phyloP scores from a whole-genome alignment of 2,329 filamentous ascomycete genomes.

The Colletotrichum lentis region DNA sequence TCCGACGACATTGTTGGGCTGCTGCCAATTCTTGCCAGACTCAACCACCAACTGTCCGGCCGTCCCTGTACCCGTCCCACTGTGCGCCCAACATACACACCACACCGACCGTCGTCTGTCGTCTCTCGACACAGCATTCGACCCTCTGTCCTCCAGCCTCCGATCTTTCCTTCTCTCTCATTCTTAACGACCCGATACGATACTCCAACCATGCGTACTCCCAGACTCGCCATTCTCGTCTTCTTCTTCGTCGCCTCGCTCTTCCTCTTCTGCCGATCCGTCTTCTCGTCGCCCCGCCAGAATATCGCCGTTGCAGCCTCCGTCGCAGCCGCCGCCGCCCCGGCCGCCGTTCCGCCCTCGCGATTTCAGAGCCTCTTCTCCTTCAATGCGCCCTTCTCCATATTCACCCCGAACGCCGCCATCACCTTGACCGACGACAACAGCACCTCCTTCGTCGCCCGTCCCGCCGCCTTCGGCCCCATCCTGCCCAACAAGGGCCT shows the following conservation, averaged over 20 bases:
- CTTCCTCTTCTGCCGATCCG: constrained; percentile 63
- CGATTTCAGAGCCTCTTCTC: constrained; percentile 69
- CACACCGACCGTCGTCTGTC: constrained; percentile 5
- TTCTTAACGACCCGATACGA: constrained; percentile 28
- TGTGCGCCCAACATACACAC: constrained; percentile 7
- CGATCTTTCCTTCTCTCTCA: neutral
- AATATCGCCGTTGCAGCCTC: constrained; percentile 18
- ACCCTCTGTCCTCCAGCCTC: neutral
- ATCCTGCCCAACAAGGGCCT: constrained; percentile 77
- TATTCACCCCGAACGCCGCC: constrained; percentile 94
- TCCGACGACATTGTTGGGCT: neutral
- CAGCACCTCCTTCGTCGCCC: constrained; percentile 92
- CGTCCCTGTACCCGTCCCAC: constrained; percentile 11
- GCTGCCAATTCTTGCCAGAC: constrained; percentile 6
- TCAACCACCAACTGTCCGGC: constrained; percentile 15
- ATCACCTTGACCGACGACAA: constrained; percentile 98
- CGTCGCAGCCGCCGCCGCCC: constrained; percentile 19
- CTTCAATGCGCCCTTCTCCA: constrained; percentile 78
- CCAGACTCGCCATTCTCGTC: constrained; percentile 62
- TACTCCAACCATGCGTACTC: constrained; percentile 59
- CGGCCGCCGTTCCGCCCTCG: constrained; percentile 47
- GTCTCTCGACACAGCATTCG: constrained; percentile 11
- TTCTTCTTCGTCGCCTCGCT: constrained; percentile 63
- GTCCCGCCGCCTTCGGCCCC: constrained; percentile 93
- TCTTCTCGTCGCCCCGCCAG: constrained; percentile 52